Base-by-base conservation (phyloP, 2,329 filamentous ascomycete genomes). In the Xylariaceae sp. region DNA sequence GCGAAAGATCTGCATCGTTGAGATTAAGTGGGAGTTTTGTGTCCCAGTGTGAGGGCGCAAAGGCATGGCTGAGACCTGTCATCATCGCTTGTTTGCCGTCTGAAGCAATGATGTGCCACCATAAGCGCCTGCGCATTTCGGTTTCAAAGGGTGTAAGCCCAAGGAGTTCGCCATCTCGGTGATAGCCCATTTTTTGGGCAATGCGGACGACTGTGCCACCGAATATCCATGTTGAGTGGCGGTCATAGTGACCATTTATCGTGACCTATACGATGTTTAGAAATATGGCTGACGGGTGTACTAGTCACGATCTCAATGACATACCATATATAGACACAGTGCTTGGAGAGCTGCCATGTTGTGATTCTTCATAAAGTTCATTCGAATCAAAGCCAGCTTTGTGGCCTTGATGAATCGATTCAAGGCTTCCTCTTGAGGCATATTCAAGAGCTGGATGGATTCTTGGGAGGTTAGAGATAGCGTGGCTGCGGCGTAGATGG, bases 401-500 rank as follows among this genome's bases (percentile, higher is more conserved):
- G 51, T 52, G 47, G 38, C 56, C 48, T 39, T 44, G 19, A 17
- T 53, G 32, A 57, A 66, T 48, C 38, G 45, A n/a, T 54, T 45
- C 30, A 63, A 54, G 9, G 56, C 53, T 4, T 49, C 45, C 1
- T 55, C 44, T 15, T 53, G 53, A 14, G 45, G 31, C 42, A 57
- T 51, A 18, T 48, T 50, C 11, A 62, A 44, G 10, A 35, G 19
- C 39, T 57, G 42, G 19, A 49, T 59, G 48, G 71, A 77, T 18
- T 76, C 70, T 2, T 68, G 63, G 0, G 55, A 53, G 1, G 50
- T 48, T 11, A 80, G 63, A 52, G 71, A 76, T 10, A 67, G 45
- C 19, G 75, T 59, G 1, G 77, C 62, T 30, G 71, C 66, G 51
- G 62, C 70, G 57, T 81, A 80, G 17, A 81, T 76, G 49, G 68